A percentile compares a stretch with the other conserved stretches of the same genome.
Conservation (phyloP, 148 eudicot genomes). For the Silene conica region DNA sequence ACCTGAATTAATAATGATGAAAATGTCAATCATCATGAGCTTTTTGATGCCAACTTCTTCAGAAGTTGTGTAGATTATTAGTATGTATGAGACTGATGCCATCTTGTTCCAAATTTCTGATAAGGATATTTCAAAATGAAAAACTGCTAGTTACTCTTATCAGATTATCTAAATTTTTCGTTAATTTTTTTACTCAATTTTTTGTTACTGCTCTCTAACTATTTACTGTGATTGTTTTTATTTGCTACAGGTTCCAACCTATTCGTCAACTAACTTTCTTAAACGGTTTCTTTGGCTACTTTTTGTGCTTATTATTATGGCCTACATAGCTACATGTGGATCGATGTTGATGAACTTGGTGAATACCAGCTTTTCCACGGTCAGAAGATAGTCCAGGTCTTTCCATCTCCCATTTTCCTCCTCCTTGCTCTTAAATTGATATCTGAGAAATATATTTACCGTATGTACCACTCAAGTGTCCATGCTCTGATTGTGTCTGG, state of each 20-base stretch:
- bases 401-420: background rate
- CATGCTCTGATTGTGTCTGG: too few relatives aligned
- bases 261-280: constrained; percentile 50
- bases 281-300: too few relatives aligned
- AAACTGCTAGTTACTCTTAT: background rate
- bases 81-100: constrained; percentile 23
- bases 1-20: too few relatives aligned
- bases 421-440: constrained; percentile 3
- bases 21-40: constrained; percentile 58
- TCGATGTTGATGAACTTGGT: constrained; percentile 84
- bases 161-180: background rate
- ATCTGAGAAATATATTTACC: too few relatives aligned
- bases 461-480: too few relatives aligned
- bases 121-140: background rate
- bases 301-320: too few relatives aligned
- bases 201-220: background rate
- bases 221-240: background rate
- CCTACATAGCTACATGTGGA: constrained; percentile 53
- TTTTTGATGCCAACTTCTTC: constrained; percentile 50
- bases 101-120: background rate
- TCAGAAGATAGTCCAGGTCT: constrained; percentile 76
- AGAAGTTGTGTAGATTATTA: constrained; percentile 42
- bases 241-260: constrained; percentile 46
- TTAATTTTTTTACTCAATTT: background rate
- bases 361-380: constrained; percentile 89